Evolutionary conservation across 208 protist genomes (phyloP), one percentile per base, ranked within the genome.

Genomic region (Leishmania tarentolae): DNA sequence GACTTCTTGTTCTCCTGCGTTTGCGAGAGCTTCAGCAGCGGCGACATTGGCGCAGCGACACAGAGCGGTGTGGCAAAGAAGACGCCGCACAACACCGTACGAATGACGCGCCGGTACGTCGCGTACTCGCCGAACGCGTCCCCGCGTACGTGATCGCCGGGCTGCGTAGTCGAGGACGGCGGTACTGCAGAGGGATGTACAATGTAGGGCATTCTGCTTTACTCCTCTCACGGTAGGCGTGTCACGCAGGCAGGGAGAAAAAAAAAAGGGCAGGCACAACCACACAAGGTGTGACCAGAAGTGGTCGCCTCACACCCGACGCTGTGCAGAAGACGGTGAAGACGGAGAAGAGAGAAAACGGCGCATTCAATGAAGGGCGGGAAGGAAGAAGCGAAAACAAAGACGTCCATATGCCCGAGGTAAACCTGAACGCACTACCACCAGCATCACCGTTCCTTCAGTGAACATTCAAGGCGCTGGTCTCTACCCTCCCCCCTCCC

Each of bases 1-100:
- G 84, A 83, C 73, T 87, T 93, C 50, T 88, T 87, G 83, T 92
- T 90, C 53, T 91, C 84, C 68, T 94, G 83, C 53, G 87, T 90
- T 63, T 87, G 88, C 19, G 91, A 94, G 3, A 94, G 80, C 74
- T 85, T 85, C 44, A 94, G 70, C 65, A 93, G 77, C 65, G 91
- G 91, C 19, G 91, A 94, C 56, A 80, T 83, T 13, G 91, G 89
- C 13, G 81, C 76, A 17, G 87, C 76, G 28, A 86, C 86, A 82
- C 83, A 85, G 35, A 93, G 83, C 19, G 89, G 88, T 42, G 87
- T 63, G 42, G 83, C 91, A 74, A 93, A 94, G 59, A 89, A 53
- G 1, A 82, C 35, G 21, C 87, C 91, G 79, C 88, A 92, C 13
- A 94, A 19, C 13, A 84, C 66, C 47, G 88, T 89, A 44, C 91